These are phyloP conservation scores for Panellus pusillus DNA, from an alignment of 768 basidiomycete genomes.

Conservation along the genomic window DNA sequence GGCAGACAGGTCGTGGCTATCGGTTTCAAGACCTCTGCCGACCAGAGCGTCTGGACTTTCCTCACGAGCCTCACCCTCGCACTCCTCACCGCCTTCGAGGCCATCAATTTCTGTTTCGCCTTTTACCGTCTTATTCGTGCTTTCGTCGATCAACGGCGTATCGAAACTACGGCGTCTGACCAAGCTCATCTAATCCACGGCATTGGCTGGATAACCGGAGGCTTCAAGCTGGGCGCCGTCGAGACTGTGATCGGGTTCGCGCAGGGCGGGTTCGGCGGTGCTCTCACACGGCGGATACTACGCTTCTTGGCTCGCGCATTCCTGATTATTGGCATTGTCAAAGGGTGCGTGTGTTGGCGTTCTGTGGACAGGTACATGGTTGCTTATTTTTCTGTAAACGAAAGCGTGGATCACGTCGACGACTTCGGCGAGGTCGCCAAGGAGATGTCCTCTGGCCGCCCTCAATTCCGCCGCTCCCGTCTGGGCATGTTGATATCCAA, in stretches of 20 bases:
- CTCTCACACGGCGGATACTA: slow-evolving; percentile 57
- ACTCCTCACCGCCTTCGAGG: slow-evolving; percentile 58
- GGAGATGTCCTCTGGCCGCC: slow-evolving; percentile 33
- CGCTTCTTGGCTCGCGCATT: slow-evolving; percentile 53
- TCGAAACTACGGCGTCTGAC: slow-evolving; percentile 46
- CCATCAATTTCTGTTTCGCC: slow-evolving; percentile 54
- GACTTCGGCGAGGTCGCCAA: slow-evolving; percentile 48
- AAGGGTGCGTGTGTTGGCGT: slow-evolving; percentile 52
- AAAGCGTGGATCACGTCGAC: slow-evolving; percentile 53
- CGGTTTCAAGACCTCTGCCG: slow-evolving; percentile 38
- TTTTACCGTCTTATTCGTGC: slow-evolving; percentile 58
- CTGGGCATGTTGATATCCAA: slow-evolving; percentile 52
- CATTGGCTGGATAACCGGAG: slow-evolving; percentile 63
- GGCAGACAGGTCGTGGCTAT: slow-evolving; percentile 32
- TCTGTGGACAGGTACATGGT: not conserved
- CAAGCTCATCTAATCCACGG: slow-evolving; percentile 56
- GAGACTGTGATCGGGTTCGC: slow-evolving; percentile 69
- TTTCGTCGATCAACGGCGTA: slow-evolving; percentile 49
- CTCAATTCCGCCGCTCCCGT: slow-evolving; percentile 35
- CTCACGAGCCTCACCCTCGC: slow-evolving; percentile 63
- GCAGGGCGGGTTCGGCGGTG: slow-evolving; percentile 48
- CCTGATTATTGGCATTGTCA: slow-evolving; percentile 61
- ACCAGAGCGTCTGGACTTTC: slow-evolving; percentile 50
- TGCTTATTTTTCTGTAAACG: not conserved
- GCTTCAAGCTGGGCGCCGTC: slow-evolving; percentile 59